Evolutionary conservation across 2,329 filamentous ascomycete genomes (phyloP).

Genomic region (Aspergillus fijiensis): DNA sequence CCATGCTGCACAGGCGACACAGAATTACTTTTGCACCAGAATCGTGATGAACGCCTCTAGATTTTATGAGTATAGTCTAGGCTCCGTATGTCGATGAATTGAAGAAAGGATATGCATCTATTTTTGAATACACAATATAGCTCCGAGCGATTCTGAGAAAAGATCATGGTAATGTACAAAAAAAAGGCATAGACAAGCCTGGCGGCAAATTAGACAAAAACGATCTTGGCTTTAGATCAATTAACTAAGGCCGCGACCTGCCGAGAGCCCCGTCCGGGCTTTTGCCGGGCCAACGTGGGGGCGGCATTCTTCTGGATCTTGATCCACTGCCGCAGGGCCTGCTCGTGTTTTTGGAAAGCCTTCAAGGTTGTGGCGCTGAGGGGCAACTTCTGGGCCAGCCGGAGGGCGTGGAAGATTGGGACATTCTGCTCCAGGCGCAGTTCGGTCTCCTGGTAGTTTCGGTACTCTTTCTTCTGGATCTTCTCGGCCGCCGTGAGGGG

Average conservation of each 20-base stretch:
- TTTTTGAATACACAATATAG: conserved; percentile 23
- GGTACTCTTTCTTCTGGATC: background rate
- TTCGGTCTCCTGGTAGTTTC: conserved; percentile 23
- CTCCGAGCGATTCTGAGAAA: conserved; percentile 12
- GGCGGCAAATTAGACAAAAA: background rate
- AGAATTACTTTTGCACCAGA: background rate
- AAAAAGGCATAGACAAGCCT: conserved; percentile 1
- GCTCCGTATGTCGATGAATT: background rate
- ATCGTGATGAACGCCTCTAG: background rate
- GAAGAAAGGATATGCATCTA: conserved; percentile 15
- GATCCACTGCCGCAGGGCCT: conserved; percentile 56
- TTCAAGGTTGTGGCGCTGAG: conserved; percentile 25
- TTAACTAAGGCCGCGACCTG: background rate
- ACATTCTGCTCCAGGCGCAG: conserved; percentile 32
- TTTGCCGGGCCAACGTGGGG: background rate
- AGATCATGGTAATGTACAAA: conserved; percentile 26
- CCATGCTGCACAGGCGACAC: background rate
- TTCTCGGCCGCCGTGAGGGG: background rate
- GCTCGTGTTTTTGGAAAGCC: conserved; percentile 25
- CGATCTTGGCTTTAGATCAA: background rate
- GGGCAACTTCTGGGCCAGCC: conserved; percentile 37
- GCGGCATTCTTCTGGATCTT: background rate
- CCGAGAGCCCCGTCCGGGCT: too few species aligned
- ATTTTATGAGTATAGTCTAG: conserved; percentile 1
- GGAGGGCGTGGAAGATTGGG: conserved; percentile 45